Percentiles rank a stretch among this genome's conserved stretches.
Conservation (phyloP, 1,139 yeast genomes). For the Diutina catenulata region DNA sequence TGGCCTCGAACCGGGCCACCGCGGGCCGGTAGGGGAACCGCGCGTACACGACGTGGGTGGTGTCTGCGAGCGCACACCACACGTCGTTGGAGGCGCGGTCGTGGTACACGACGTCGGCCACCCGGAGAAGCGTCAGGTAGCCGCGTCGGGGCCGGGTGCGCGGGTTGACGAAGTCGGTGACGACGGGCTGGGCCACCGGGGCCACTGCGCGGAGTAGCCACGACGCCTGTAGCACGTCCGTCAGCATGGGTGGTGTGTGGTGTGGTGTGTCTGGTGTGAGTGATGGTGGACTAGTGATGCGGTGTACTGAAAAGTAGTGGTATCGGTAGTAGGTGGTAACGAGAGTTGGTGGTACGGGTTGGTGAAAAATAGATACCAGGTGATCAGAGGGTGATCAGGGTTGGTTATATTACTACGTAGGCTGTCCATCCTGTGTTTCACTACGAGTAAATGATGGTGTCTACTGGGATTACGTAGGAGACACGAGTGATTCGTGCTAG, state of each 20-base stretch:
- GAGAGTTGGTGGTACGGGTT: too few species aligned
- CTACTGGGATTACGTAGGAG: too few species aligned
- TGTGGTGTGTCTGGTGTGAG: too few species aligned
- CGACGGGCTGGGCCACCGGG: not conserved
- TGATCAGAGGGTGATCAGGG: too few species aligned
- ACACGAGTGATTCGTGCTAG: too few species aligned
- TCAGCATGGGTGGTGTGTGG: not conserved
- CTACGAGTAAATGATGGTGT: too few species aligned
- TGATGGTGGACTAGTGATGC: too few species aligned
- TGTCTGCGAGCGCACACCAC: not conserved
- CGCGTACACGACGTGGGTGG: not conserved
- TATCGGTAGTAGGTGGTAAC: too few species aligned
- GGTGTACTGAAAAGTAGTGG: too few species aligned
- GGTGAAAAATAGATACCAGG: too few species aligned
- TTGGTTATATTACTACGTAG: too few species aligned
- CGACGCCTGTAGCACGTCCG: not conserved
- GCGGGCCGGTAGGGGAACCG: not conserved
- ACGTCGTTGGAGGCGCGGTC: not conserved
- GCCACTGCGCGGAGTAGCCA: not conserved
- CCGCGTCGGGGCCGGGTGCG: not conserved
- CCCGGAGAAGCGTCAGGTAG: not conserved
- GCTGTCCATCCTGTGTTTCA: too few species aligned
- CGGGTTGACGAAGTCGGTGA: not conserved
- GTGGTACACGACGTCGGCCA: not conserved
- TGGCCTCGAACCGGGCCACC: not conserved